phyloP scores from a whole-genome alignment of 2,329 filamentous ascomycete species.

The Colletotrichum cuscutae region DNA sequence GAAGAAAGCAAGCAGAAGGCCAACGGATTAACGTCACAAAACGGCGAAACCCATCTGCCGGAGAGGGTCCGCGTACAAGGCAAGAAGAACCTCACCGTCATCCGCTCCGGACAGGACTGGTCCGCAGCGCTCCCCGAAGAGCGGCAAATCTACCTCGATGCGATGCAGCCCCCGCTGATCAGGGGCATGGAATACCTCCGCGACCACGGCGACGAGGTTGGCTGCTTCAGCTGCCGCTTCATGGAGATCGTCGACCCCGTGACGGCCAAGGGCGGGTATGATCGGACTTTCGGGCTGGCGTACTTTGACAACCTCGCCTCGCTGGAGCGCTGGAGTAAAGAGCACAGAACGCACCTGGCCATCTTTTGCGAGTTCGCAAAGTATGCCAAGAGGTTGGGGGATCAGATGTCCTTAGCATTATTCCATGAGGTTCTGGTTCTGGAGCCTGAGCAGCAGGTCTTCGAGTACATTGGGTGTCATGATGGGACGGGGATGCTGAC shows the following conservation, averaged over 20 bases:
- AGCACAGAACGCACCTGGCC: constrained; percentile 50
- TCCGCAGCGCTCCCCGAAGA: constrained; percentile 50
- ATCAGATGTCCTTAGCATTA: constrained; percentile 47
- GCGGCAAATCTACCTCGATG: constrained; percentile 52
- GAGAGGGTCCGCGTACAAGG: constrained; percentile 41
- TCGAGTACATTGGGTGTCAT: constrained; percentile 55
- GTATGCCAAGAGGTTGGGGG: constrained; percentile 49
- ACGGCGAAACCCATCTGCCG: constrained; percentile 35
- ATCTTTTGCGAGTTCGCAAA: constrained; percentile 52
- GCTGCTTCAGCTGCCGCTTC: constrained; percentile 55
- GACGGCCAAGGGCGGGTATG: constrained; percentile 37
- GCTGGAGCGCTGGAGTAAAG: constrained; percentile 52
- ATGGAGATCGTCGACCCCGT: constrained; percentile 51
- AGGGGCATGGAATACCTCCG: constrained; percentile 56
- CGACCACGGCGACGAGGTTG: constrained; percentile 51
- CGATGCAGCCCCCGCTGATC: constrained; percentile 54
- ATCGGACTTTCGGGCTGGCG: constrained; percentile 52
- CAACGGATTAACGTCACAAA: neutral
- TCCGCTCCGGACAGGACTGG: constrained; percentile 59
- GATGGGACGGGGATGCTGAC: constrained; percentile 45
- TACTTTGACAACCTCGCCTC: constrained; percentile 52
- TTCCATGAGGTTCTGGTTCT: constrained; percentile 54
- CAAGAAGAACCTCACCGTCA: constrained; percentile 52
- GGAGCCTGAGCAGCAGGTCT: constrained; percentile 49
- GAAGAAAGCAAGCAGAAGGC: neutral